Conservation (phyloP, 2,329 filamentous ascomycete species). For the Amylocarpus encephaloides region DNA sequence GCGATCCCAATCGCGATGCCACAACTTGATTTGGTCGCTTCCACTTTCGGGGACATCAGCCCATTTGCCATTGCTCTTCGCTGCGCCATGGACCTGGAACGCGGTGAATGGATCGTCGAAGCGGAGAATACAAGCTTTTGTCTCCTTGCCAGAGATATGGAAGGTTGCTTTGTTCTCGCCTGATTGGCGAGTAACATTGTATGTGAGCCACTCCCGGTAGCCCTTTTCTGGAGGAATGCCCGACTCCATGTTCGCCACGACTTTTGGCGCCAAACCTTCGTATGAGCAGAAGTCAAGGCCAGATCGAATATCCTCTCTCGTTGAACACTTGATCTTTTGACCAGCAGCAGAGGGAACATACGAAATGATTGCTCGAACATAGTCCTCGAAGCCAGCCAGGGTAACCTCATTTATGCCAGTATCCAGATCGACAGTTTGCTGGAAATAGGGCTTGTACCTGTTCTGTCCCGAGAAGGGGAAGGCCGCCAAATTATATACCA, state of each 20-base stretch:
- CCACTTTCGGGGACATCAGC: slow-evolving; percentile 56
- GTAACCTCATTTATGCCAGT: slow-evolving; percentile 63
- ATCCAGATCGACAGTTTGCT: slow-evolving; percentile 74
- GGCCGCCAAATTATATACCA: slow-evolving; percentile 78
- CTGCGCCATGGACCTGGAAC: slow-evolving; percentile 57
- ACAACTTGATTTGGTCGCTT: slow-evolving; percentile 65
- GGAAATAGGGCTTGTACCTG: slow-evolving; percentile 81
- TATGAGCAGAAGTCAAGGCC: slow-evolving; percentile 65
- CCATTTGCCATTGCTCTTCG: slow-evolving; percentile 53
- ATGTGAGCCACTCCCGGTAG: slow-evolving; percentile 56
- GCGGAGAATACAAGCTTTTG: slow-evolving; percentile 67
- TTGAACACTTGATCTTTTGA: slow-evolving; percentile 48
- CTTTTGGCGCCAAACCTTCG: slow-evolving; percentile 58
- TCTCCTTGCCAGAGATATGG: slow-evolving; percentile 64
- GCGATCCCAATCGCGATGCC: slow-evolving; percentile 73
- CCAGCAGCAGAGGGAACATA: slow-evolving; percentile 66
- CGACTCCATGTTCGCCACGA: slow-evolving; percentile 44
- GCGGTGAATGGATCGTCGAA: slow-evolving; percentile 62
- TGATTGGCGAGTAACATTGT: slow-evolving; percentile 48
- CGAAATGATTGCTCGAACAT: slow-evolving; percentile 58
- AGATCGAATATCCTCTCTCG: slow-evolving; percentile 35
- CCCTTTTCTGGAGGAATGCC: slow-evolving; percentile 37
- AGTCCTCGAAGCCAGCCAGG: slow-evolving; percentile 62
- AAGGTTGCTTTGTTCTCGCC: slow-evolving; percentile 51
- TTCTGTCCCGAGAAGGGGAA: slow-evolving; percentile 81